A percentile compares a stretch with the other conserved stretches of the same genome.
phyloP scores from a whole-genome alignment of 768 basidiomycete species.

The Symmetrospora coprosmae region DNA sequence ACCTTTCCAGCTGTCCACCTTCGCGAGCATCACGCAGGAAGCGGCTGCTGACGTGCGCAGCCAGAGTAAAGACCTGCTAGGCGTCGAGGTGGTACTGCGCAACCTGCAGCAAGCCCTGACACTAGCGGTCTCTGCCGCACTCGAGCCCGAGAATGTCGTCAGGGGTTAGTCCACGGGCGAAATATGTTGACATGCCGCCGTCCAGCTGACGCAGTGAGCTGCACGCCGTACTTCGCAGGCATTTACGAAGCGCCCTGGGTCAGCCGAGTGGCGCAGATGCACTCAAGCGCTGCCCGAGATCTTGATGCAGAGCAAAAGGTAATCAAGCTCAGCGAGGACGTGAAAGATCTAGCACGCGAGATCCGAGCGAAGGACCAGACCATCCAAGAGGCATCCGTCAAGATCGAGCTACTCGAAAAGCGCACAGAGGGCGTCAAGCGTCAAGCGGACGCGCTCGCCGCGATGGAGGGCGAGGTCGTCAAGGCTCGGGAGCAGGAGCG shows the following conservation, averaged over 20 bases:
- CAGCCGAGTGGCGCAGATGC: slow-evolving; percentile 63
- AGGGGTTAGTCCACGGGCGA: slow-evolving; percentile 49
- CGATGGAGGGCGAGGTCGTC: slow-evolving; percentile 63
- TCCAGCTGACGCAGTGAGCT: background rate
- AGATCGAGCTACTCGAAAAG: slow-evolving; percentile 88
- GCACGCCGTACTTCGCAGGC: background rate
- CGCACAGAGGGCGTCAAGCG: slow-evolving; percentile 81
- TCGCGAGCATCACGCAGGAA: slow-evolving; percentile 59
- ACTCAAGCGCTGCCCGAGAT: slow-evolving; percentile 66
- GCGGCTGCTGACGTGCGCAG: slow-evolving; percentile 52
- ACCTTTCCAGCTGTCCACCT: slow-evolving; percentile 57
- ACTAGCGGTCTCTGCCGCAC: slow-evolving; percentile 50
- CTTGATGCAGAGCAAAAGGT: slow-evolving; percentile 84
- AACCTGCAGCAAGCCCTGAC: background rate
- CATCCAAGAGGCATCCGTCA: slow-evolving; percentile 74
- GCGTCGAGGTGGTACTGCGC: slow-evolving; percentile 50
- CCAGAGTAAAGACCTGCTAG: slow-evolving; percentile 38
- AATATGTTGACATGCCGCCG: background rate
- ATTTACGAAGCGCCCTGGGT: slow-evolving; percentile 69
- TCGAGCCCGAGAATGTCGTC: slow-evolving; percentile 61
- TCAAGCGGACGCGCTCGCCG: slow-evolving; percentile 58
- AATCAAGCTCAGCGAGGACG: slow-evolving; percentile 69
- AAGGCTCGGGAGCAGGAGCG: slow-evolving; percentile 77
- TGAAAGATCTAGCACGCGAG: slow-evolving; percentile 69
- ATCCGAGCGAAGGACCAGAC: slow-evolving; percentile 67